Percentiles rank a stretch among this genome's conserved stretches.
These are phyloP conservation scores for Barnettozyma populi DNA, from an alignment of 805 yeast genomes.

Conservation along the genomic window DNA sequence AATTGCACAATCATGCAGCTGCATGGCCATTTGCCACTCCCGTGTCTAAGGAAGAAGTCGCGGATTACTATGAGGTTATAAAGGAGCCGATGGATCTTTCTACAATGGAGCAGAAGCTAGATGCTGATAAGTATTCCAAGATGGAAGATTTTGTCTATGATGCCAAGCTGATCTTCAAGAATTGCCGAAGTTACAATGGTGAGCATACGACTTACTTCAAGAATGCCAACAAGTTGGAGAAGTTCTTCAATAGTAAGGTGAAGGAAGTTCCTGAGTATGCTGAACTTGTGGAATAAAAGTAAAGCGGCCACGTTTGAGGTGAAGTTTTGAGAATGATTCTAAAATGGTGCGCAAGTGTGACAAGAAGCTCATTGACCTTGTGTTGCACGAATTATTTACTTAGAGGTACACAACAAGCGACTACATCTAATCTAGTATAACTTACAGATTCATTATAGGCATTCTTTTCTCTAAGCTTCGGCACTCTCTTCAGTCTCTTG, in stretches of 20 bases:
- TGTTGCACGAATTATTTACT: background rate
- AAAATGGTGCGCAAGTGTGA: too few species aligned
- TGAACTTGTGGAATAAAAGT: constrained; percentile 56
- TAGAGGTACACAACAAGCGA: background rate
- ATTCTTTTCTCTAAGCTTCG: constrained; percentile 12
- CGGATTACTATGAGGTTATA: constrained; percentile 92
- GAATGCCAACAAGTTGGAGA: constrained; percentile 90
- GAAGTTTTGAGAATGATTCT: too few species aligned
- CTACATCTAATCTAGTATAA: background rate
- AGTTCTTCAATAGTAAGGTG: constrained; percentile 74
- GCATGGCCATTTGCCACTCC: constrained; percentile 98
- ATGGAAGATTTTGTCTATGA: constrained; percentile 92
- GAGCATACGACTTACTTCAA: constrained; percentile 94
- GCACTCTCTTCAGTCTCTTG: constrained; percentile 48
- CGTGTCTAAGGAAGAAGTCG: constrained; percentile 89
- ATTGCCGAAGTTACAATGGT: constrained; percentile 88
- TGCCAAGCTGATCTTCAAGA: constrained; percentile 77
- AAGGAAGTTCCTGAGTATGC: constrained; percentile 92
- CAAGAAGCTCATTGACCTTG: background rate
- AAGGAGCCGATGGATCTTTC: constrained; percentile 97
- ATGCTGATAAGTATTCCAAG: constrained; percentile 83
- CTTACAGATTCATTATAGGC: constrained; percentile 2
- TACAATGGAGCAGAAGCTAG: constrained; percentile 91
- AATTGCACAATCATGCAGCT: constrained; percentile 88
- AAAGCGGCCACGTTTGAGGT: too few species aligned